Base-by-base conservation (phyloP, 2,329 filamentous ascomycete species). In the Fusarium neocosmosporiellum region DNA sequence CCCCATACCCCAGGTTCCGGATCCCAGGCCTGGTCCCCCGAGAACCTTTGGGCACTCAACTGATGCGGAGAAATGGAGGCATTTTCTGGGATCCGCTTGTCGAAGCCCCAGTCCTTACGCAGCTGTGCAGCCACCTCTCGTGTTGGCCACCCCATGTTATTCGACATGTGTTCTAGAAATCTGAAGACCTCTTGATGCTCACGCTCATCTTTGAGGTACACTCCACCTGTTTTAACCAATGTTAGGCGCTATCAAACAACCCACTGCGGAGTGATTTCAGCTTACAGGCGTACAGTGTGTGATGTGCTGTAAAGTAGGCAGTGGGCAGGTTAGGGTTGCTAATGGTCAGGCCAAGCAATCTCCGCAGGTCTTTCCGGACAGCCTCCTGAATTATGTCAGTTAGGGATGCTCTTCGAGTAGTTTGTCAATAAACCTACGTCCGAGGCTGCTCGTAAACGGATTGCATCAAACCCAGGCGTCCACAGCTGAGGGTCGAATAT, bases 401-500 rank as follows among this genome's bases (percentile, higher is more conserved):
- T 6, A 14, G 9, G 27, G 20, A 6, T 36, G 18, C 7, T 7
- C 16, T 3, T 27, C 1, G 8, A 14, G 5, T 14, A 18, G 8
- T 13, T 4, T 14, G 0, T 18, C 11, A 20, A 16, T 18, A n/a
- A 16, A 46, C 66, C 37, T 60, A 73, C 77, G 37, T 78, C 75
- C 3, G 75, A 70, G 3, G 66, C 31, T 10, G 65, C 62, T 36
- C 77, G 71, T 16, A 43, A 36, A 1, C 70, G 62, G 33, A 78
- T 77, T 1, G 76, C 74, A 2, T 75, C 71, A 2, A 78, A 71
- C 11, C 76, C 72, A 2, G 76, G 75, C 20, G 70, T 72, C 53
- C 75, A 78, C 2, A 75, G 53, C 5, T 73, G 69, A 0, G 84
- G 84, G 43, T 85, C 80, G 50, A 85, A 83, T 7, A 83, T 81